These are phyloP conservation scores for Hypericum perforatum DNA, from an alignment of 345 rosid species.

Conservation along the genomic window DNA sequence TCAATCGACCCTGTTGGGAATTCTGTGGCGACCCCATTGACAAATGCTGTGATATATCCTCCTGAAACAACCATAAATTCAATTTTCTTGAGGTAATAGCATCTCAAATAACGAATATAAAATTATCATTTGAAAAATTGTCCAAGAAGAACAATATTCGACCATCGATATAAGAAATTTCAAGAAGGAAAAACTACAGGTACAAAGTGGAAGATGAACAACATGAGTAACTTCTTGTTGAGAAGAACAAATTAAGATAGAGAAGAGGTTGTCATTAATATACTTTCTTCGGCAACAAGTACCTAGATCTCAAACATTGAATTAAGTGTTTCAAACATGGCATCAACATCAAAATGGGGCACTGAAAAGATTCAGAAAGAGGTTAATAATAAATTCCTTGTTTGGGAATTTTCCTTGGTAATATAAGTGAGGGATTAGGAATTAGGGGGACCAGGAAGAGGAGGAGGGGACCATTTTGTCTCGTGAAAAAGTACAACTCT, in stretches of 20 bases:
- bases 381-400: conserved; percentile 1
- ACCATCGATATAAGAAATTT: too few relatives aligned
- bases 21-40: conserved; percentile 80
- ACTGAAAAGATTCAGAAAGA: background rate
- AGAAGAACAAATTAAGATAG: too few relatives aligned
- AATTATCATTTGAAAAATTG: too few relatives aligned
- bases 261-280: too few relatives aligned
- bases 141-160: too few relatives aligned
- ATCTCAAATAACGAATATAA: too few relatives aligned
- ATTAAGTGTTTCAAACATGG: background rate
- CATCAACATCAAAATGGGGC: background rate
- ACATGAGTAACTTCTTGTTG: too few relatives aligned
- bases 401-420: conserved; percentile 15
- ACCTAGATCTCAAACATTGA: too few relatives aligned
- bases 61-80: background rate
- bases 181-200: too few relatives aligned
- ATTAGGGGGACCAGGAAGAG: background rate
- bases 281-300: too few relatives aligned
- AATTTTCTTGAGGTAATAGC: too few relatives aligned
- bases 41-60: conserved; percentile 46
- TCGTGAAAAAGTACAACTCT: conserved; percentile 5
- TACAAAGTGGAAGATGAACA: too few relatives aligned
- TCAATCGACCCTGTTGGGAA: conserved; percentile 68
- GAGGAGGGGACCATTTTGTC: conserved; percentile 22
- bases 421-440: background rate